Evolutionary conservation across 495 filamentous ascomycete genomes (phyloP), one percentile per base, ranked within the genome.

Genomic region (Hypomontagnella submonticulosa): DNA sequence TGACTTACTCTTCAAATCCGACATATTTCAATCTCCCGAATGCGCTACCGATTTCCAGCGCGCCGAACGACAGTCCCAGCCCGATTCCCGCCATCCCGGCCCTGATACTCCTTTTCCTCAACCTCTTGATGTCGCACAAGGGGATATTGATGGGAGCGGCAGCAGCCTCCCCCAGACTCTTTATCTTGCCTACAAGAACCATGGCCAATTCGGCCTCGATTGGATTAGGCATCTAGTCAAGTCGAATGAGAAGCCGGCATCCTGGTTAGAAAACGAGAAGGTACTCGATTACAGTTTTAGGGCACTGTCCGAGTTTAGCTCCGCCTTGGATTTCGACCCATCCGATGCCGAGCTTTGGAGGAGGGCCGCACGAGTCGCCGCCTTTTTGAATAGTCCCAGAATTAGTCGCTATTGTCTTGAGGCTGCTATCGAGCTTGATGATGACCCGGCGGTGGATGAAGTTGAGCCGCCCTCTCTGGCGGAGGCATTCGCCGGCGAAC

Each of bases 331-430:
- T 63, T 89, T 90, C 40, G 95, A 99, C 72, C 92, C 96, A 37
- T 90, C 92, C 1, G 96, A 99, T 74, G 82, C 95, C 30, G 93
- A 97, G 66, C 81, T 98, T n/a, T 99, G 95, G 95, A 83, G 95
- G 61, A 87, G 91, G 56, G 85, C 91, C 19, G 90, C 95, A 5
- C 87, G 91, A 27, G 83, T 99, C 15, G 89, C 87, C 8, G 83
- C 87, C 27, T 85, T 92, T 56, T 76, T 97, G 11, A 85, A 88
- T 33, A 97, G 93, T 62, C 78, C 84, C 33, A 85, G 93, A 5
- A 82, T 97, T 27, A 87, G 85, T 34, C 86, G 96, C 33, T 98
- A 92, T 71, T 95, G 96, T 65, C 79, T 98, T 13, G 95, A 99
- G 73, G 90, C 93, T 55, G 92, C 95, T 6, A 82, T 97, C 34